Evolutionary conservation across 2,329 filamentous ascomycete species (phyloP).

Genomic region (Rhinocladiella mackenziei): DNA sequence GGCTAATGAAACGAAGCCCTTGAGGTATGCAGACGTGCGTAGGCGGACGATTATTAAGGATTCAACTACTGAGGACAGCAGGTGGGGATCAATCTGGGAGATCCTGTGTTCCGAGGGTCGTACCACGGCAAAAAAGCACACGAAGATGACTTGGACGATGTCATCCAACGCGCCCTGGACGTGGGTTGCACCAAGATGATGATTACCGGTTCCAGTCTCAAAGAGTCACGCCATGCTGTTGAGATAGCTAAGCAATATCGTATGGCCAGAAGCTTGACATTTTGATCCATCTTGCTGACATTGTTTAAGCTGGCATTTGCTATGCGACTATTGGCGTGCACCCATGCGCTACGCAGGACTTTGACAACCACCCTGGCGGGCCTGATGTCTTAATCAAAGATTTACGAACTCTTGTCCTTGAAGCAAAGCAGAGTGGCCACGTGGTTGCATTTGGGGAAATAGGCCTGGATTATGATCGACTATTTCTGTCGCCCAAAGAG

Average conservation of each 20-base stretch:
- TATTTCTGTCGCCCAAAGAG: slow-evolving; percentile 74
- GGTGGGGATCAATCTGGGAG: slow-evolving; percentile 93
- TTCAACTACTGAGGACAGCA: slow-evolving; percentile 32
- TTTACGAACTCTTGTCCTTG: slow-evolving; percentile 61
- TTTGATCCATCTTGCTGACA: slow-evolving; percentile 10
- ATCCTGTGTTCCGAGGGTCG: slow-evolving; percentile 79
- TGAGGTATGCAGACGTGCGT: slow-evolving; percentile 48
- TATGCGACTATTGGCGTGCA: slow-evolving; percentile 93
- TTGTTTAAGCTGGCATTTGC: slow-evolving; percentile 64
- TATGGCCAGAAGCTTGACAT: slow-evolving; percentile 42
- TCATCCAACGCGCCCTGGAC: slow-evolving; percentile 72
- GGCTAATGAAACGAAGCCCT: slow-evolving; percentile 31
- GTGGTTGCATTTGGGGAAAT: slow-evolving; percentile 88
- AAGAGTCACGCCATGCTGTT: slow-evolving; percentile 71
- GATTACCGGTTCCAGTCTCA: slow-evolving; percentile 84
- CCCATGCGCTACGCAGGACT: slow-evolving; percentile 78
- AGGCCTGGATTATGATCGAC: slow-evolving; percentile 89
- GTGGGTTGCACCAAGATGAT: slow-evolving; percentile 86
- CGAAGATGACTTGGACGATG: slow-evolving; percentile 47
- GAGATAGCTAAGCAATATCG: slow-evolving; percentile 69
- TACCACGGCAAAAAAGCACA: slow-evolving; percentile 73
- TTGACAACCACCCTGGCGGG: slow-evolving; percentile 57
- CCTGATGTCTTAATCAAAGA: slow-evolving; percentile 47
- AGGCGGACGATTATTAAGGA: slow-evolving; percentile 1
- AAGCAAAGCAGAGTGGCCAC: slow-evolving; percentile 55